Conservation (phyloP, 2,329 filamentous ascomycete species). For the Claviceps capensis region DNA sequence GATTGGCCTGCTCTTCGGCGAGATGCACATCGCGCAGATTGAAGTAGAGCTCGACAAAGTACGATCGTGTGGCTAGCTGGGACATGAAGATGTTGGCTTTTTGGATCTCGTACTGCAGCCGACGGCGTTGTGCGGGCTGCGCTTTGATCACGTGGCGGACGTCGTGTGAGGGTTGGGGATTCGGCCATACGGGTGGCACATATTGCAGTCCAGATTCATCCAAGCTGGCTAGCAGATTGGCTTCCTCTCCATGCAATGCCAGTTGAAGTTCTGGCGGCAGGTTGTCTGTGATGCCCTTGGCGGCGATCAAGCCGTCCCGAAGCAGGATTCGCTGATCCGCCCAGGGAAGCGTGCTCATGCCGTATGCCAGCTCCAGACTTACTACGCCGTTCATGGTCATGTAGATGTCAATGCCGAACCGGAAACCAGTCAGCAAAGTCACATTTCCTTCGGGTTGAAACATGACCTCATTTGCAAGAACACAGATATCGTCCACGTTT, state of each 20-base stretch:
- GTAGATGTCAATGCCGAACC: constrained; percentile 64
- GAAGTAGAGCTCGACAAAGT: constrained; percentile 78
- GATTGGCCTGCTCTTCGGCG: constrained; percentile 27
- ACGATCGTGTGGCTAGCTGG: constrained; percentile 67
- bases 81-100: constrained; percentile 83
- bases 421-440: constrained; percentile 67
- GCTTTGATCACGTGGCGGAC: constrained; percentile 34
- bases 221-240: constrained; percentile 23
- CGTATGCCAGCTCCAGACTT: constrained; percentile 72
- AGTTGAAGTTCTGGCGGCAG: constrained; percentile 58
- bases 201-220: constrained; percentile 37
- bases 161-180: constrained; percentile 33
- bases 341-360: constrained; percentile 65
- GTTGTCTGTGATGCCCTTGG: constrained; percentile 53
- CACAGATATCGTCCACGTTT: constrained; percentile 74
- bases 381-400: constrained; percentile 66
- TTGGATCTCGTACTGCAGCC: constrained; percentile 74
- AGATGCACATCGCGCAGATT: constrained; percentile 56
- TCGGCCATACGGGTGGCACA: constrained; percentile 35
- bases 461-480: constrained; percentile 56
- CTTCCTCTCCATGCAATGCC: constrained; percentile 23
- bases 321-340: constrained; percentile 62
- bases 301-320: constrained; percentile 54
- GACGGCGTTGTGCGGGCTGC: constrained; percentile 36
- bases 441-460: constrained; percentile 54